A percentile compares a stretch with the other conserved stretches of the same genome.
These are phyloP conservation scores for Nitzschia putrida DNA, from an alignment of 108 stramenopile genomes.

Conservation along the genomic window DNA sequence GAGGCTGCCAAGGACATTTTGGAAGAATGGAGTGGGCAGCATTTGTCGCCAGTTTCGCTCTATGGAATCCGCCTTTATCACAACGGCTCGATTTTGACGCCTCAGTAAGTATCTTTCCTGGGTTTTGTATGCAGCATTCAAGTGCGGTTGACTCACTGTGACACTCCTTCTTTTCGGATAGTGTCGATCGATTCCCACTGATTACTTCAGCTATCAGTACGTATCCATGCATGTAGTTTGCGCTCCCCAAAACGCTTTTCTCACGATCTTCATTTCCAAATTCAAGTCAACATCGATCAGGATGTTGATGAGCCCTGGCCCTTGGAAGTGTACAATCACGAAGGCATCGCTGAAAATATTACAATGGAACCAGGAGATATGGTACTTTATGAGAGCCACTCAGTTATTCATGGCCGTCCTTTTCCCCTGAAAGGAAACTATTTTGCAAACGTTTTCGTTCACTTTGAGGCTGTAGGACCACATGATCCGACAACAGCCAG, in stretches of 20 bases:
- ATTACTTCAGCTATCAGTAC: conserved; percentile 87
- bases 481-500: neutral
- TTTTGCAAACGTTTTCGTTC: conserved; percentile 75
- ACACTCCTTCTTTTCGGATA: conserved; percentile 65
- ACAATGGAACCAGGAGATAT: conserved; percentile 93
- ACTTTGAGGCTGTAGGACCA: conserved; percentile 51
- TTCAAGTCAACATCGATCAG: conserved; percentile 82
- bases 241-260: neutral
- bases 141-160: conserved; percentile 19
- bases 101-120: conserved; percentile 41
- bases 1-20: conserved; percentile 66
- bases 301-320: conserved; percentile 74
- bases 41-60: conserved; percentile 73
- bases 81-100: conserved; percentile 71
- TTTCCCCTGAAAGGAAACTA: conserved; percentile 37
- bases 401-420: conserved; percentile 68
- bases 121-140: neutral
- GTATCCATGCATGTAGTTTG: conserved; percentile 53
- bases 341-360: conserved; percentile 84
- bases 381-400: conserved; percentile 82
- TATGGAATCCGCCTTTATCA: conserved; percentile 72
- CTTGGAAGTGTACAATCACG: conserved; percentile 85
- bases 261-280: neutral
- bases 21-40: conserved; percentile 90
- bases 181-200: conserved; percentile 84